Percentiles rank a stretch among this genome's conserved stretches.
Evolutionary conservation across 2,329 filamentous ascomycete genomes (phyloP).

Genomic region (Coniochaeta pulveracea): DNA sequence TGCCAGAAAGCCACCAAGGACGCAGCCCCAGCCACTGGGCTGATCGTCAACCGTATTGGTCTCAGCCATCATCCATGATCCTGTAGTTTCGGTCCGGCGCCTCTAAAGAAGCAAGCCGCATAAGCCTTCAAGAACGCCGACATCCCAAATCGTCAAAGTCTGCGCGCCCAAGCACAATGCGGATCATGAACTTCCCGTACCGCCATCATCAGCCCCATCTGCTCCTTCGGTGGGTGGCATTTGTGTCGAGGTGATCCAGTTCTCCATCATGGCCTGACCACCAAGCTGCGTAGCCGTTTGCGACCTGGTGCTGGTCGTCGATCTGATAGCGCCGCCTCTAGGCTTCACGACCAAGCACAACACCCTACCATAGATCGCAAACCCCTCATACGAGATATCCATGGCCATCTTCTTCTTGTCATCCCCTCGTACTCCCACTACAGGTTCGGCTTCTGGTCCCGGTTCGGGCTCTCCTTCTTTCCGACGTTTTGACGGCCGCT

Average conservation of each 20-base stretch:
- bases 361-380: constrained; percentile 88
- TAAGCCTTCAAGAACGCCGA: too few species aligned
- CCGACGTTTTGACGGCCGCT: constrained; percentile 33
- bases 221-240: constrained; percentile 28
- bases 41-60: too few species aligned
- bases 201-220: constrained; percentile 11
- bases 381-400: constrained; percentile 85
- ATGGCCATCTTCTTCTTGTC: constrained; percentile 89
- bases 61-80: too few species aligned
- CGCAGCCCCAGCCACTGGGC: too few species aligned
- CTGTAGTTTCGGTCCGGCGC: too few species aligned
- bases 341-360: constrained; percentile 82
- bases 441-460: constrained; percentile 19
- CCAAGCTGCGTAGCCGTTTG: constrained; percentile 18
- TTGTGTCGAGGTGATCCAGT: constrained; percentile 77
- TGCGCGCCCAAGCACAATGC: background rate
- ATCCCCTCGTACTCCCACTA: too few species aligned
- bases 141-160: too few species aligned
- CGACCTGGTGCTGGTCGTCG: constrained; percentile 6
- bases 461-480: constrained; percentile 21
- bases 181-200: background rate
- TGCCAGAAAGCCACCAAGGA: too few species aligned
- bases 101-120: too few species aligned
- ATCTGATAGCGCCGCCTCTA: constrained; percentile 26
- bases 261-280: constrained; percentile 67